Conservation (phyloP, 169 alveolate species). For the Prorocentrum cordatum region DNA sequence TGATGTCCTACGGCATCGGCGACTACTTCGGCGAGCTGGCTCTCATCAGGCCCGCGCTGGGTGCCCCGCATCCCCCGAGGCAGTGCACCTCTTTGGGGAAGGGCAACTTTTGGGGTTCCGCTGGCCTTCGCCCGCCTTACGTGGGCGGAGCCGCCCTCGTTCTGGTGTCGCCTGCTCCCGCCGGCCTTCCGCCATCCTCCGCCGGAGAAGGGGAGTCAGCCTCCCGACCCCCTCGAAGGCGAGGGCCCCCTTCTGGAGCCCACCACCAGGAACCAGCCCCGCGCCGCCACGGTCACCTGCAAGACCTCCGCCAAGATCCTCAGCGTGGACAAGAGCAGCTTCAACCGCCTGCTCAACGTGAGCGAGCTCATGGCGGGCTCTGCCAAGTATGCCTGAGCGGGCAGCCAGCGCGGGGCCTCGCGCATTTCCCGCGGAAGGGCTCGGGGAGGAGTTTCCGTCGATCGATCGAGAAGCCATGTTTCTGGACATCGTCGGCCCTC, state of each 20-base stretch:
- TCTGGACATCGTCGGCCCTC: no score
- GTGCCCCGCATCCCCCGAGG: slow-evolving; percentile 29
- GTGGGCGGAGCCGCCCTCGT: background rate
- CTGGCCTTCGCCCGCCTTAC: background rate
- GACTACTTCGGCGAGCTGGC: slow-evolving; percentile 94
- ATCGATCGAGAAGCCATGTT: no score
- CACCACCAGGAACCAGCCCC: slow-evolving; percentile 79
- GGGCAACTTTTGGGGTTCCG: background rate
- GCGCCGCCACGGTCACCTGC: slow-evolving; percentile 83
- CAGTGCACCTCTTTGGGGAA: background rate
- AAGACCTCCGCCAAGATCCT: no score
- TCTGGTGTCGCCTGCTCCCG: background rate
- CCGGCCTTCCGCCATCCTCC: background rate
- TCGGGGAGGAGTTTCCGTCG: no score
- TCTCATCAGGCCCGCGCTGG: slow-evolving; percentile 28
- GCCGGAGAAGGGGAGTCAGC: background rate
- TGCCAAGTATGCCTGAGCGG: no score
- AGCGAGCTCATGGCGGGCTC: no score
- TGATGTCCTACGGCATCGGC: slow-evolving; percentile 78
- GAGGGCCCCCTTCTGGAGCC: no score
- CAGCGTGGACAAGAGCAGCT: no score
- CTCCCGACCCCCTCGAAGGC: no score
- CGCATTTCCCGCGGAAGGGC: no score
- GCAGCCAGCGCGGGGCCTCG: no score
- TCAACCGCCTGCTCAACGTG: no score